Evolutionary conservation across 2,329 filamentous ascomycete genomes (phyloP).

Genomic region (Mollisiaceae sp.): DNA sequence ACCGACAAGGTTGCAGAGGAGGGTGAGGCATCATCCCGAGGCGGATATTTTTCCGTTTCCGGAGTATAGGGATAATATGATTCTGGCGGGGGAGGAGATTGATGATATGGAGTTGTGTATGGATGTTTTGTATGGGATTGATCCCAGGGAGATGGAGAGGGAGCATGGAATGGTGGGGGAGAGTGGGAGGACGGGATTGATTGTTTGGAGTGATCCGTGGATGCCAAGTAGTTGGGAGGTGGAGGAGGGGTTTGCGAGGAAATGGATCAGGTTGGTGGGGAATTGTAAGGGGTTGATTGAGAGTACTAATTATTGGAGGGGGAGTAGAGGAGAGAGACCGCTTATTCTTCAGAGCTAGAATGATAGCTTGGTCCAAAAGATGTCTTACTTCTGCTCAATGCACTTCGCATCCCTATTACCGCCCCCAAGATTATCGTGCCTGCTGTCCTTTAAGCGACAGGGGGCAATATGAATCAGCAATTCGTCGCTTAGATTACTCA

Average conservation of each 20-base stretch:
- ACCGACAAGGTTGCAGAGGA: constrained; percentile 47
- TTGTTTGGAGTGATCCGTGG: constrained; percentile 57
- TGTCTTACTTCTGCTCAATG: too few relatives aligned
- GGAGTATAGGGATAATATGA: constrained; percentile 47
- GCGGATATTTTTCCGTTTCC: constrained; percentile 47
- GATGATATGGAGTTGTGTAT: constrained; percentile 46
- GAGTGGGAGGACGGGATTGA: constrained; percentile 42
- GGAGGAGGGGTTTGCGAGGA: constrained; percentile 50
- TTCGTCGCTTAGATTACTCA: not conserved
- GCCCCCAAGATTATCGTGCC: too few relatives aligned
- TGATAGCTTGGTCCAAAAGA: not conserved
- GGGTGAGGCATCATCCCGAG: constrained; percentile 48
- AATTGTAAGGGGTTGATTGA: constrained; percentile 47
- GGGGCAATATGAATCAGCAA: not conserved
- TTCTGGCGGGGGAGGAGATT: constrained; percentile 41
- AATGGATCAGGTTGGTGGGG: constrained; percentile 50
- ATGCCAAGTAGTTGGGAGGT: constrained; percentile 54
- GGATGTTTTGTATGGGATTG: constrained; percentile 45
- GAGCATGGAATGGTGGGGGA: not conserved
- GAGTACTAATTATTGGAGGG: constrained; percentile 46
- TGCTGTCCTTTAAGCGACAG: not conserved
- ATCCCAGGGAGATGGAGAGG: constrained; percentile 5
- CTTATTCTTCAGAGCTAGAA: constrained; percentile 14
- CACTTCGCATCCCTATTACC: too few relatives aligned
- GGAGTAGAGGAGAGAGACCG: constrained; percentile 34